A percentile compares a stretch with the other conserved stretches of the same genome.
Conservation (phyloP, 164 flowering plant species). For the Nymphaea thermarum region DNA sequence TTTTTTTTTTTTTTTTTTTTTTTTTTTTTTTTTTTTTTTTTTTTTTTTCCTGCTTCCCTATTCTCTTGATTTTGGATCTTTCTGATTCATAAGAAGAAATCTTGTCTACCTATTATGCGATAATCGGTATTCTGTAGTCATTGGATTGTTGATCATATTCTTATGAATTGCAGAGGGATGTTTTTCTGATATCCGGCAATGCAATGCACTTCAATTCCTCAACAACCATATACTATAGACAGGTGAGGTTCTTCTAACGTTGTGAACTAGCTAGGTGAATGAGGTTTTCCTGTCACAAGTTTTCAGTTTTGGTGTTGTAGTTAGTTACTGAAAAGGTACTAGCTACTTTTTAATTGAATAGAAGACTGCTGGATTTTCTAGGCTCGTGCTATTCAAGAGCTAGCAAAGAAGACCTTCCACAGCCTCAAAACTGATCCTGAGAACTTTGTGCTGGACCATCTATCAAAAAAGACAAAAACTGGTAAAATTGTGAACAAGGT, state of each 20-base stretch:
- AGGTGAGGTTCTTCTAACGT: conserved; percentile 24
- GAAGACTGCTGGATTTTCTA: conserved; percentile 11
- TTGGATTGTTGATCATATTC: not conserved
- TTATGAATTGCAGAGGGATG: conserved; percentile 41
- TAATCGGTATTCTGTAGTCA: not conserved
- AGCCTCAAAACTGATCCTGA: conserved; percentile 43
- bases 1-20: not conserved
- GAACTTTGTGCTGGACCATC: conserved; percentile 32
- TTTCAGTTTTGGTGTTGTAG: not conserved
- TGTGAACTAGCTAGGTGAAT: not conserved
- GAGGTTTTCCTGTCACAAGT: not conserved
- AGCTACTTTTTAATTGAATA: not conserved
- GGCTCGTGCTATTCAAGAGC: conserved; percentile 55
- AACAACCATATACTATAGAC: conserved; percentile 40
- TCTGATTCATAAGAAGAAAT: not conserved
- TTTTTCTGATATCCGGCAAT: conserved; percentile 44
- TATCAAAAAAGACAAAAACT: conserved; percentile 25
- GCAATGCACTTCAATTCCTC: conserved; percentile 72
- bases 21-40: not conserved
- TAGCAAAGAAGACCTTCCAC: conserved; percentile 46
- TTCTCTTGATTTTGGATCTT: not conserved
- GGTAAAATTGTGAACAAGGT: conserved; percentile 5
- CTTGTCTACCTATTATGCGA: not conserved
- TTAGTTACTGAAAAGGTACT: not conserved
- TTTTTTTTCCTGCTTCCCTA: not conserved